Conservation (phyloP, 129 eudicot genomes). For the Centella asiatica region DNA sequence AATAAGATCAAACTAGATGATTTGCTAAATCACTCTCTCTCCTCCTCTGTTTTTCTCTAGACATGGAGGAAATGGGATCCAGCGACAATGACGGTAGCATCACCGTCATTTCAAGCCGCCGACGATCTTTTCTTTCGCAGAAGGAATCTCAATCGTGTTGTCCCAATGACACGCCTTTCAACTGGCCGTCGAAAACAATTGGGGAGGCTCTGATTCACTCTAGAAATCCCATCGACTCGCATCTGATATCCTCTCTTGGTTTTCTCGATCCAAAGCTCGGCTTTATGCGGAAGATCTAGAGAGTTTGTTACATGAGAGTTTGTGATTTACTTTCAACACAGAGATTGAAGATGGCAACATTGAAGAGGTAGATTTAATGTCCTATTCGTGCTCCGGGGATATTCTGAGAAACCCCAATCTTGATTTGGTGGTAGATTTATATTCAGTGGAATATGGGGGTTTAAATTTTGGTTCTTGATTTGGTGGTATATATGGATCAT, state of each 20-base stretch:
- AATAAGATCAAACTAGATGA: no score
- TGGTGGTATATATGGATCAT: no score
- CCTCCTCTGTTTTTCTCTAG: no score
- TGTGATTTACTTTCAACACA: slow-evolving; percentile 8
- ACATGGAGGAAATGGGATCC: no score
- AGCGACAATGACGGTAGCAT: no score
- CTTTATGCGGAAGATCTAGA: neutral
- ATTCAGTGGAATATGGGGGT: no score
- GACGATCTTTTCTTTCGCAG: neutral
- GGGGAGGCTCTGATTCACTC: slow-evolving; percentile 11
- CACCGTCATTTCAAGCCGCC: neutral
- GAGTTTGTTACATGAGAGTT: slow-evolving; percentile 6
- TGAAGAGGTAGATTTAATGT: slow-evolving; percentile 12
- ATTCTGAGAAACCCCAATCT: no score
- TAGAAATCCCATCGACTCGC: slow-evolving; percentile 1
- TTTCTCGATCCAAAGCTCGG: neutral
- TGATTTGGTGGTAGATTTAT: no score
- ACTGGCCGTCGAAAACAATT: slow-evolving; percentile 7
- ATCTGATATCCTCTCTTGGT: slow-evolving; percentile 3
- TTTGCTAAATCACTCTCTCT: no score
- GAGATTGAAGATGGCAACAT: slow-evolving; percentile 15
- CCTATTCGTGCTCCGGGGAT: no score
- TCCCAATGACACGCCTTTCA: slow-evolving; percentile 4
- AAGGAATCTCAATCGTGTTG: neutral
- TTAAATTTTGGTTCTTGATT: no score